These are phyloP conservation scores for Mortierella sp. DNA, from an alignment of 371 early-diverging fungal species.

Conservation along the genomic window DNA sequence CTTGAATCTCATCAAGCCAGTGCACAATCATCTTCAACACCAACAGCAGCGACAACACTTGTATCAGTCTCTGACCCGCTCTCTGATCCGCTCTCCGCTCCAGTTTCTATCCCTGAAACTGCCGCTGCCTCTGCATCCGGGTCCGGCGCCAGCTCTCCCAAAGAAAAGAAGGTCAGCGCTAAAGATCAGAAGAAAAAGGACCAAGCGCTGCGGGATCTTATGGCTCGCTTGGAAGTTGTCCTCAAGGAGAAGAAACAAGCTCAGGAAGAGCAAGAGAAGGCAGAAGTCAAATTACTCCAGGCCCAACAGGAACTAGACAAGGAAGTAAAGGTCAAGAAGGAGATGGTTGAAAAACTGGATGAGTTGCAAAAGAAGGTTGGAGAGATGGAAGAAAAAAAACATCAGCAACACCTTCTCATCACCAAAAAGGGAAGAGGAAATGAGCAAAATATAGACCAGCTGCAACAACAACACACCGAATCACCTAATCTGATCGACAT, in stretches of 20 bases:
- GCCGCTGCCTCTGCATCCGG: conserved; percentile 16
- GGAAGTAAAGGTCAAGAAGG: conserved; percentile 64
- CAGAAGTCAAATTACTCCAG: conserved; percentile 48
- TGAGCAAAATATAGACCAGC: too few species aligned
- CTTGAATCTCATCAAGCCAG: conserved; percentile 22
- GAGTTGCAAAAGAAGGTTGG: conserved; percentile 57
- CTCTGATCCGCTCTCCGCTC: conserved; percentile 40
- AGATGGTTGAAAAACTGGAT: conserved; percentile 64
- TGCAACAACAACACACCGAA: not conserved
- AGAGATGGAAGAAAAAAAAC: conserved; percentile 58
- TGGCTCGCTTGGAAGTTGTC: conserved; percentile 46
- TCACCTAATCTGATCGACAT: not conserved
- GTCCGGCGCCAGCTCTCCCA: conserved; percentile 39
- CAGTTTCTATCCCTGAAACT: conserved; percentile 36
- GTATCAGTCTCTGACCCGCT: conserved; percentile 21
- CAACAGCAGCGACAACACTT: not conserved
- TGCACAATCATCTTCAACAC: not conserved
- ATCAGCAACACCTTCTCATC: conserved; percentile 3
- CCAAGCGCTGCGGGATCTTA: conserved; percentile 45
- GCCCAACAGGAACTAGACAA: conserved; percentile 60
- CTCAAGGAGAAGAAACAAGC: conserved; percentile 56
- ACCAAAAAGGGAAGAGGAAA: conserved; percentile 12
- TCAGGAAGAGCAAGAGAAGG: conserved; percentile 49
- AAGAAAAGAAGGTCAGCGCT: conserved; percentile 41
- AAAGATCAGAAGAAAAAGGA: conserved; percentile 57